Conservation (phyloP, 2,329 filamentous ascomycete species). For the Aspergillus bombycis region DNA sequence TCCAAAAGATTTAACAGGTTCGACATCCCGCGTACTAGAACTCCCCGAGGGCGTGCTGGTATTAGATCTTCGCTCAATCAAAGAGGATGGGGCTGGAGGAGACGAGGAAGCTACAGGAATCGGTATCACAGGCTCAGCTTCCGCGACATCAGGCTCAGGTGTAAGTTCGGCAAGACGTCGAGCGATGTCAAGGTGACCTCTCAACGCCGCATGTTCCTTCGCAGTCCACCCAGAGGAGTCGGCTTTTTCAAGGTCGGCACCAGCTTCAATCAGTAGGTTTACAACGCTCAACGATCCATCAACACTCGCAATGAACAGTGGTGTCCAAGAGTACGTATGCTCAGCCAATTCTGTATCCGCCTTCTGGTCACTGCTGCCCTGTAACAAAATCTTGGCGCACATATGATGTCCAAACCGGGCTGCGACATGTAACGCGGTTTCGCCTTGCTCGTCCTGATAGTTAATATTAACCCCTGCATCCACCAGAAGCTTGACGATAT, state of each 20-base stretch:
- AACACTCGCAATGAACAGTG: constrained; percentile 89
- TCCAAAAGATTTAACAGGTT: constrained; percentile 92
- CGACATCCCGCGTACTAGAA: constrained; percentile 50
- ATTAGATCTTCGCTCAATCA: constrained; percentile 49
- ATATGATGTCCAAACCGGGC: constrained; percentile 83
- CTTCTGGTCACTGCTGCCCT: constrained; percentile 70
- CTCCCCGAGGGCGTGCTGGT: constrained; percentile 43
- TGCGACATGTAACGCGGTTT: constrained; percentile 89
- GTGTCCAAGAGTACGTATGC: constrained; percentile 88
- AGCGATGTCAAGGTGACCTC: constrained; percentile 85
- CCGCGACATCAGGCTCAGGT: constrained; percentile 44
- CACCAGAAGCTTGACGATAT: constrained; percentile 84
- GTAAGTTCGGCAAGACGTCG: constrained; percentile 64
- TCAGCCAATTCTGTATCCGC: constrained; percentile 77
- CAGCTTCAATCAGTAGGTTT: constrained; percentile 74
- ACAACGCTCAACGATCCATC: constrained; percentile 80
- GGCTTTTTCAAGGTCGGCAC: constrained; percentile 71
- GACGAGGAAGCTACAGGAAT: constrained; percentile 41
- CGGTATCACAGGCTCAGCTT: constrained; percentile 36
- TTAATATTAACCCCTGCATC: constrained; percentile 91
- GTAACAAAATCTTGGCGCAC: constrained; percentile 76
- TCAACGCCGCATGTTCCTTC: constrained; percentile 86
- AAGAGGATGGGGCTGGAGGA: constrained; percentile 39
- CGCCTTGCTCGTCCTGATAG: constrained; percentile 85
- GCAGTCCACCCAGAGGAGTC: constrained; percentile 95